Base-by-base conservation (phyloP, 1,139 yeast genomes). In the Zygosaccharomyces sapae region DNA sequence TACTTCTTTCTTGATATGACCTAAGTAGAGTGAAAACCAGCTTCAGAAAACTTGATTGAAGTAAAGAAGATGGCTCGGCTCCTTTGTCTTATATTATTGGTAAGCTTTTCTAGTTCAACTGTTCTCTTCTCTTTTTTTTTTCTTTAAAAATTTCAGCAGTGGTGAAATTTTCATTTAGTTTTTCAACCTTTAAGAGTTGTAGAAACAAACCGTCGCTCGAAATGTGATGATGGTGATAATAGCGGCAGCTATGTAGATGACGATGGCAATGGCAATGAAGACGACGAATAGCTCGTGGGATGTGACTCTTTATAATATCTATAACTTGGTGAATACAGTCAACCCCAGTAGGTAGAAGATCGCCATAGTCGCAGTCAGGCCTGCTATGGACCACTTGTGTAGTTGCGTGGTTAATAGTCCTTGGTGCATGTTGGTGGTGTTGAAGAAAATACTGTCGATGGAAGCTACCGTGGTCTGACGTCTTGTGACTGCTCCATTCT, bases 91-190 rank as follows among this genome's bases (percentile, higher is more conserved):
- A 22, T 22, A 4, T 5, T 22, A 22, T 22, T 22, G 25, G 25
- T 22, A 22, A 22, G 7, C 5, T 22, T 22, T 6, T 22, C 7
- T 22, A 6, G 25, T 6, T 22, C 7, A 22, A 22, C 7, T 22
- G 8, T 22, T 22, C 25, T 31, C 34, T 31, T 12, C 6, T 29
- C 19, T 31, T 13, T 31, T 18, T 12, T 13, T 8, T 33, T 29
- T 25, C 41, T 38, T 31, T 18, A 30, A 30, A 38, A 30, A 16
- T 38, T 38, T 38, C 33, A n/a, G 34, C 19, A 38, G 20, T 18
- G 41, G 41, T 38, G 41, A 38, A 38, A 38, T 38, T 38, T 38
- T 38, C 34, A 38, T 33, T 9, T 38, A 27, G 19, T 38, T 38
- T 38, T 38, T 38, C 41, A 38, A 12, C n/a, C 13, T 12, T 38